Evolutionary conservation across 805 yeast species (phyloP).

Genomic region (Wickerhamomyces mucosus): DNA sequence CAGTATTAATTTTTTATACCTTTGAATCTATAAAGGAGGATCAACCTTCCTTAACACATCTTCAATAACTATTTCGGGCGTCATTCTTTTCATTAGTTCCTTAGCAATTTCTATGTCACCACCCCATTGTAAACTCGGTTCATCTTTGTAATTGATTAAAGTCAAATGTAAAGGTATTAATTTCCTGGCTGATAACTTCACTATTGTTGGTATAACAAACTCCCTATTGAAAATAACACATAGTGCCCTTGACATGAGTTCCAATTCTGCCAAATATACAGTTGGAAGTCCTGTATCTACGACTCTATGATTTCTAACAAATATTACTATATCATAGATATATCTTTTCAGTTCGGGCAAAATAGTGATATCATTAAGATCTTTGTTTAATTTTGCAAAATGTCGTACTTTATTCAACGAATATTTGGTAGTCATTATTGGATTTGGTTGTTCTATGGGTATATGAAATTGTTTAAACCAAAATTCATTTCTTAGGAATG

Average conservation of each 20-base stretch:
- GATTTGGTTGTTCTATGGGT: slow-evolving; percentile 2
- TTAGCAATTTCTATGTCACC: slow-evolving; percentile 35
- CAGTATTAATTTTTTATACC: too few relatives aligned
- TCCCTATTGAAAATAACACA: slow-evolving; percentile 30
- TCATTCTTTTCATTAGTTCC: slow-evolving; percentile 35
- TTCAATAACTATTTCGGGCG: slow-evolving; percentile 39
- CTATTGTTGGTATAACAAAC: slow-evolving; percentile 45
- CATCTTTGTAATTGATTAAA: slow-evolving; percentile 31
- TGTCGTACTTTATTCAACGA: slow-evolving; percentile 1
- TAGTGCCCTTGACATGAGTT: slow-evolving; percentile 27
- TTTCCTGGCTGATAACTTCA: slow-evolving; percentile 38
- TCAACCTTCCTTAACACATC: slow-evolving; percentile 40
- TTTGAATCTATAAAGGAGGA: slow-evolving; percentile 43
- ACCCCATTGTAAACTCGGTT: slow-evolving; percentile 47
- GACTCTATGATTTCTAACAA: slow-evolving; percentile 44
- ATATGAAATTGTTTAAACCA: slow-evolving; percentile 25
- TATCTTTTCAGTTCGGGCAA: slow-evolving; percentile 44
- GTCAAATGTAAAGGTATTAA: slow-evolving; percentile 38
- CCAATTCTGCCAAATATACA: slow-evolving; percentile 32
- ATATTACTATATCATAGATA: slow-evolving; percentile 46
- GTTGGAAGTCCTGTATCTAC: slow-evolving; percentile 46
- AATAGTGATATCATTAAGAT: slow-evolving; percentile 16
- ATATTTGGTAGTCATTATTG: background rate
- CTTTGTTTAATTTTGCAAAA: background rate
- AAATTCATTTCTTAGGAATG: slow-evolving; percentile 17